Percentiles rank a stretch among this genome's conserved stretches.
Evolutionary conservation across 768 basidiomycete genomes (phyloP).

Genomic region (Termitomyces sp.): DNA sequence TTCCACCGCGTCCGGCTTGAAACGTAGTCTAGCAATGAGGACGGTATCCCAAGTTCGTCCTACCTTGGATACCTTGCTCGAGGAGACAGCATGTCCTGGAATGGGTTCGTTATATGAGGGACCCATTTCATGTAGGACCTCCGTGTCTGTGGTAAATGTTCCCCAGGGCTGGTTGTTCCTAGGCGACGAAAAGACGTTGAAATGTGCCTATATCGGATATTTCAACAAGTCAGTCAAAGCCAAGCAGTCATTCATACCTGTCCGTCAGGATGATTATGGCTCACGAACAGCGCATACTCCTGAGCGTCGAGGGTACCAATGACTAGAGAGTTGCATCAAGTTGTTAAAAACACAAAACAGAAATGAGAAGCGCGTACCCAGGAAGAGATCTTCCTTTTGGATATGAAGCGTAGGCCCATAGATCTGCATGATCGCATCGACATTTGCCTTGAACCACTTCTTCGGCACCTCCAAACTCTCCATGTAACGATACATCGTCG

Average conservation of each 20-base stretch:
- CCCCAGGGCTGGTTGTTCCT: constrained; percentile 68
- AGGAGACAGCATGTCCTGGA: too few relatives aligned
- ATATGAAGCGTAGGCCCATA: constrained; percentile 48
- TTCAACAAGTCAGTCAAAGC: too few relatives aligned
- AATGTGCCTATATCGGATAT: constrained; percentile 67
- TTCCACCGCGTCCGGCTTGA: too few relatives aligned
- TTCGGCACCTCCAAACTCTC: constrained; percentile 59
- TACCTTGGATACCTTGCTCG: too few relatives aligned
- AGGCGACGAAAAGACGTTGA: constrained; percentile 61
- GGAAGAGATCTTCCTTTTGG: constrained; percentile 54
- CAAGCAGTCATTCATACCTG: constrained; percentile 31
- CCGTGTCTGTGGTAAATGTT: constrained; percentile 57
- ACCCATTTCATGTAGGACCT: constrained; percentile 31
- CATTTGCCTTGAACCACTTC: constrained; percentile 71
- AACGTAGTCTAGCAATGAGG: too few relatives aligned
- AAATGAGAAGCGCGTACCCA: constrained; percentile 31
- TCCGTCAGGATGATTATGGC: constrained; percentile 62
- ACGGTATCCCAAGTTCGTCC: too few relatives aligned
- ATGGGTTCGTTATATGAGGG: constrained; percentile 50
- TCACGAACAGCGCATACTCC: constrained; percentile 74
- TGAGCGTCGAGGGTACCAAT: constrained; percentile 69
- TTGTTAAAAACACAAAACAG: background rate
- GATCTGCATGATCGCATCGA: constrained; percentile 55
- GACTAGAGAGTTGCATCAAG: constrained; percentile 28
- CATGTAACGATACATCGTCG: constrained; percentile 66